A percentile compares a stretch with the other conserved stretches of the same genome.
Evolutionary conservation across 306 rosid genomes (phyloP).

Genomic region (Senna siamea): DNA sequence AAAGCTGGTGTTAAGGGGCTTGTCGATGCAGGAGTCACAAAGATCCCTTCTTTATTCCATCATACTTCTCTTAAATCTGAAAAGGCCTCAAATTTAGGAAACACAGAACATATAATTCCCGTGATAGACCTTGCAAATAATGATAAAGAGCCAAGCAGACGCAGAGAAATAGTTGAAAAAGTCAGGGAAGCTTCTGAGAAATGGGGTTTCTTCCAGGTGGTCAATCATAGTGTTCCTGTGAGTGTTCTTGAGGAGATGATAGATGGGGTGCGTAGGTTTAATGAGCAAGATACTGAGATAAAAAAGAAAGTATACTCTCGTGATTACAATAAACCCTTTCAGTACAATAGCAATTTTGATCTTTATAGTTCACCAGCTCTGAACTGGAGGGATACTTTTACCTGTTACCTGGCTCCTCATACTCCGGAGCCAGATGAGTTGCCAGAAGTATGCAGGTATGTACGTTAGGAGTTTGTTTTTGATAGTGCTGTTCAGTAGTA

Average conservation of each 20-base stretch:
- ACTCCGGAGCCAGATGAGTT: conserved; percentile 36
- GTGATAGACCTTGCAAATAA: conserved; percentile 45
- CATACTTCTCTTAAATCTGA: conserved; percentile 30
- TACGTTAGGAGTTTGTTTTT: too few relatives aligned
- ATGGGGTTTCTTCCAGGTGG: conserved; percentile 51
- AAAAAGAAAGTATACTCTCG: conserved; percentile 30
- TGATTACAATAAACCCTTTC: conserved; percentile 23
- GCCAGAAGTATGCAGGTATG: conserved; percentile 45
- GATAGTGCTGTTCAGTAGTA: too few relatives aligned
- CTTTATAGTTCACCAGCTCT: conserved; percentile 44
- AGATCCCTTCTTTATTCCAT: conserved; percentile 57
- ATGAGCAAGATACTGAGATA: conserved; percentile 29
- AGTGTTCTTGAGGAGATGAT: conserved; percentile 47
- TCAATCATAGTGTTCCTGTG: conserved; percentile 44
- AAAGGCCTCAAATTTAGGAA: conserved; percentile 13
- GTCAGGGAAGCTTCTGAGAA: conserved; percentile 40
- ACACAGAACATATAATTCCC: conserved; percentile 42
- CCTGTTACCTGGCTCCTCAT: conserved; percentile 38
- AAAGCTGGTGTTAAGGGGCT: conserved; percentile 69
- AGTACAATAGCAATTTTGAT: conserved; percentile 50
- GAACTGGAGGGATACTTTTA: conserved; percentile 44
- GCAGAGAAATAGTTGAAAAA: conserved; percentile 22
- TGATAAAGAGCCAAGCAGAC: conserved; percentile 4
- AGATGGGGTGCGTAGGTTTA: conserved; percentile 40
- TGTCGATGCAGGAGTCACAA: conserved; percentile 61